Percentiles rank a stretch among this genome's conserved stretches.
phyloP scores from a whole-genome alignment of 179 eudicot species.

The Amaranthus tricolor region DNA sequence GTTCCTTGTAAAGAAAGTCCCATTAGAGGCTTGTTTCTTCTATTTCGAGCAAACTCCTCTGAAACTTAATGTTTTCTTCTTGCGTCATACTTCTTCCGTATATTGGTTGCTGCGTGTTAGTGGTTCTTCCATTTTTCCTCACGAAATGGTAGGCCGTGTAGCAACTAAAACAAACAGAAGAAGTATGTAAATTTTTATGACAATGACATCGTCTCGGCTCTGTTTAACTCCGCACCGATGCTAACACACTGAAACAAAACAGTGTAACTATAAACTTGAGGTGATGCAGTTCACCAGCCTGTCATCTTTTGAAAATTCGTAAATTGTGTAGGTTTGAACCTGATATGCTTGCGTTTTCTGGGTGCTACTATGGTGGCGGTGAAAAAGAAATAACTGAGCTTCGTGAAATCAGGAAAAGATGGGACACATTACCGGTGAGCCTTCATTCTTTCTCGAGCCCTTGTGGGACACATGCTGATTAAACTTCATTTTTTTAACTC shows the following conservation, averaged over 20 bases:
- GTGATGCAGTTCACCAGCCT: background rate
- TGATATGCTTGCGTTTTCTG: slow-evolving; percentile 98
- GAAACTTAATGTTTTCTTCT: too few relatives aligned
- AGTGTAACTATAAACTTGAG: background rate
- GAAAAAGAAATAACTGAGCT: slow-evolving; percentile 88
- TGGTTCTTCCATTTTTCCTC: too few relatives aligned
- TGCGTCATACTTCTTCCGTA: too few relatives aligned
- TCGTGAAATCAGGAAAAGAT: slow-evolving; percentile 89
- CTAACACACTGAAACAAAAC: background rate
- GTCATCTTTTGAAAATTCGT: slow-evolving; percentile 6
- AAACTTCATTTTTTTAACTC: background rate
- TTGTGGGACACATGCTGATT: background rate
- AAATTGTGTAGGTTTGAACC: slow-evolving; percentile 82
- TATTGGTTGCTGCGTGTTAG: too few relatives aligned
- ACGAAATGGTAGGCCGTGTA: too few relatives aligned
- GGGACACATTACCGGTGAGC: slow-evolving; percentile 97
- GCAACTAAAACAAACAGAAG: too few relatives aligned
- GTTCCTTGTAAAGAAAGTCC: background rate
- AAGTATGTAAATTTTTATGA: background rate
- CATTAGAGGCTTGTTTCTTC: background rate
- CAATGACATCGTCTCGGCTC: background rate
- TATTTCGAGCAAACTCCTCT: background rate
- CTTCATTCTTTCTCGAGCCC: background rate
- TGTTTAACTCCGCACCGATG: background rate
- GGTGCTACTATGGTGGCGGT: slow-evolving; percentile 98